phyloP scores from a whole-genome alignment of 1,284 basidiomycete species.

The Ceratobasidium sp. region DNA sequence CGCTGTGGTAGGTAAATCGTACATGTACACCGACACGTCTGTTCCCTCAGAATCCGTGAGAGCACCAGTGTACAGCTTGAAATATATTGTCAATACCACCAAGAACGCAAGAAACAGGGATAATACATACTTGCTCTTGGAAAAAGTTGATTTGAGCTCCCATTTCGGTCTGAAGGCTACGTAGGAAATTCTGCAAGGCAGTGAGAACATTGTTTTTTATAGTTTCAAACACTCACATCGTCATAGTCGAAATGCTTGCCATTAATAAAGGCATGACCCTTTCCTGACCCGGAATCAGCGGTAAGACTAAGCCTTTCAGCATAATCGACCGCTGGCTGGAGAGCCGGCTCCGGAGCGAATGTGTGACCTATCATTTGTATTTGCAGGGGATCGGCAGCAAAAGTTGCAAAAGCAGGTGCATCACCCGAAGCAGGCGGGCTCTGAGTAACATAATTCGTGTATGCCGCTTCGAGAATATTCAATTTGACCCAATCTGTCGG shows the following conservation, averaged over 20 bases:
- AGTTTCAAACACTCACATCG: constrained; percentile 61
- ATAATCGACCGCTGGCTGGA: constrained; percentile 55
- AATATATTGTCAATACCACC: constrained; percentile 31
- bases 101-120: constrained; percentile 7
- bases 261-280: constrained; percentile 83
- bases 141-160: constrained; percentile 68
- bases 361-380: constrained; percentile 32
- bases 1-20: constrained; percentile 80
- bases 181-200: constrained; percentile 66
- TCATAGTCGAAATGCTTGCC: constrained; percentile 78
- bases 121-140: constrained; percentile 65
- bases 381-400: constrained; percentile 15
- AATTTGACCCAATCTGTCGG: constrained; percentile 35
- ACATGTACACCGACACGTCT: constrained; percentile 79
- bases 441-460: constrained; percentile 3
- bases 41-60: constrained; percentile 61
- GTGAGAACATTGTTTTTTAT: constrained; percentile 12
- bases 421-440: constrained; percentile 18
- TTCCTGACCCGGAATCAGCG: constrained; percentile 32
- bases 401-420: constrained; percentile 9
- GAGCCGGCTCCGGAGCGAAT: constrained; percentile 15
- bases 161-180: constrained; percentile 69
- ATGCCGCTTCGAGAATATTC: constrained; percentile 22
- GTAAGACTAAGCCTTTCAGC: constrained; percentile 56
- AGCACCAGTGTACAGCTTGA: constrained; percentile 68